Conservation (phyloP, 1,284 basidiomycete species). For the Cryptococcus sp. region DNA sequence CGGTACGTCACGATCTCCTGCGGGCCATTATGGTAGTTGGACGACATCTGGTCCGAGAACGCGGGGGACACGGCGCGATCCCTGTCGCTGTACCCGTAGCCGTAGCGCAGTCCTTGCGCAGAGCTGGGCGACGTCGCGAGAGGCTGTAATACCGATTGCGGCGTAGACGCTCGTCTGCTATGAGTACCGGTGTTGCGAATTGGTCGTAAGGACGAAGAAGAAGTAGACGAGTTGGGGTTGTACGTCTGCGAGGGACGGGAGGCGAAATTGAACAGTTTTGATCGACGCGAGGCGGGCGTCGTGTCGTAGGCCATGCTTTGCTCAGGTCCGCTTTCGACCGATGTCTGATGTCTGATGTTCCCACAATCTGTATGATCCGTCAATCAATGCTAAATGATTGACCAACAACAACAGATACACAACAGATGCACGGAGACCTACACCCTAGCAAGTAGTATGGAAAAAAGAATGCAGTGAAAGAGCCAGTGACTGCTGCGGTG, state of each 20-base stretch:
- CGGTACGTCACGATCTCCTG: constrained; percentile 30
- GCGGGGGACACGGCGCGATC: constrained; percentile 13
- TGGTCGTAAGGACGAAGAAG: background rate
- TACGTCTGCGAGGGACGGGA: background rate
- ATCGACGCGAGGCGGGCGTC: background rate
- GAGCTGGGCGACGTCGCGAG: background rate
- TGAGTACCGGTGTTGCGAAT: background rate
- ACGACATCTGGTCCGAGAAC: constrained; percentile 20
- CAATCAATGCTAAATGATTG: too few species aligned
- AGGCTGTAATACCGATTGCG: background rate
- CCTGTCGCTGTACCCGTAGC: background rate
- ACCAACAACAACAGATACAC: too few species aligned
- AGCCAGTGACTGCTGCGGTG: too few species aligned
- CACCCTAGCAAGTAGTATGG: too few species aligned
- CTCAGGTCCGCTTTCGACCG: too few species aligned
- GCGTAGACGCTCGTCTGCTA: background rate
- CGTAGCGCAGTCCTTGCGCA: background rate
- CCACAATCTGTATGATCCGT: too few species aligned
- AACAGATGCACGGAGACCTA: too few species aligned
- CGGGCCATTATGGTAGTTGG: constrained; percentile 17
- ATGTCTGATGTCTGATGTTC: too few species aligned
- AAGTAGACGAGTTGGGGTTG: background rate
- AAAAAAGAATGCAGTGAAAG: too few species aligned
- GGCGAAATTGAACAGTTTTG: constrained; percentile 1
- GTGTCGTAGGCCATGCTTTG: too few species aligned